phyloP scores from a whole-genome alignment of 2,329 filamentous ascomycete genomes.

The Ophiocordyceps robertsii region DNA sequence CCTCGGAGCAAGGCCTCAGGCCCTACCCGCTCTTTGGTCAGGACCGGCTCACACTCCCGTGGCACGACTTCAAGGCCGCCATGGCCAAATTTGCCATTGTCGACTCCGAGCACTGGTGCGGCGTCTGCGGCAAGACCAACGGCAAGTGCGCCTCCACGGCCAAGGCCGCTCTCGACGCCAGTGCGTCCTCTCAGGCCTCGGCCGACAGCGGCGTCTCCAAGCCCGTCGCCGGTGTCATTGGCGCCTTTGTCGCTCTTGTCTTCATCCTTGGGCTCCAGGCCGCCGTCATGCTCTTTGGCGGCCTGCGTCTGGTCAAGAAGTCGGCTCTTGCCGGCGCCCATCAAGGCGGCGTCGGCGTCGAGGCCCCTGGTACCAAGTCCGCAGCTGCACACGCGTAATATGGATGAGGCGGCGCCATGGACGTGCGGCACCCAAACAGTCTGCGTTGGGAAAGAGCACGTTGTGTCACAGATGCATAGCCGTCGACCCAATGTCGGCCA shows the following conservation, averaged over 20 bases:
- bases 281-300: slow-evolving; percentile 26
- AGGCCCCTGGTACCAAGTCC: slow-evolving; percentile 8
- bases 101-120: slow-evolving; percentile 58
- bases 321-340: slow-evolving; percentile 15
- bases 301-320: slow-evolving; percentile 35
- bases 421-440: too few species aligned
- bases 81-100: slow-evolving; percentile 56
- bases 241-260: slow-evolving; percentile 49
- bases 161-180: slow-evolving; percentile 11
- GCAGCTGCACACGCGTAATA: background rate
- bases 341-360: background rate
- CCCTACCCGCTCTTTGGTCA: slow-evolving; percentile 49
- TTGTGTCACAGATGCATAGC: too few species aligned
- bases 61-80: slow-evolving; percentile 50
- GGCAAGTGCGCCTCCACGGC: slow-evolving; percentile 43
- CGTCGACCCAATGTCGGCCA: too few species aligned
- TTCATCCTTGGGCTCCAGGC: slow-evolving; percentile 33
- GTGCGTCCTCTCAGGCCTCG: slow-evolving; percentile 9
- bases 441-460: too few species aligned
- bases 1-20: slow-evolving; percentile 34
- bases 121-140: slow-evolving; percentile 57
- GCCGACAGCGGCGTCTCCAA: slow-evolving; percentile 41
- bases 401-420: too few species aligned
- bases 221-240: slow-evolving; percentile 69
- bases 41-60: slow-evolving; percentile 41